Evolutionary conservation across 1,284 basidiomycete species (phyloP).

Genomic region (Fomitopsis betulina): DNA sequence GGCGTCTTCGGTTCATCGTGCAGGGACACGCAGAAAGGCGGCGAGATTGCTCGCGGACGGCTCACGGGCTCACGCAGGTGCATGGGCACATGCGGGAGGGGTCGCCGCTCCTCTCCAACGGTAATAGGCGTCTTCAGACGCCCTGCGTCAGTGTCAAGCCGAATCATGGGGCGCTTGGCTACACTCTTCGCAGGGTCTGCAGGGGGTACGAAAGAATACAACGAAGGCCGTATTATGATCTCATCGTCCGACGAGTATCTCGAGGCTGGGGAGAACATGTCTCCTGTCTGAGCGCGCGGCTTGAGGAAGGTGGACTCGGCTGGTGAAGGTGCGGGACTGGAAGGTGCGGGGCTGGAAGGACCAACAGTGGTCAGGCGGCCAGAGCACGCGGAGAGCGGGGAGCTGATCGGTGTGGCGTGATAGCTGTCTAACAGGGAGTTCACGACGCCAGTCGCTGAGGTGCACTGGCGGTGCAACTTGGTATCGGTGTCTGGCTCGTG

Average conservation of each 20-base stretch:
- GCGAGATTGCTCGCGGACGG: background rate
- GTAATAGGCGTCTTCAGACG: background rate
- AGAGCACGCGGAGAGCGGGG: slow-evolving; percentile 16
- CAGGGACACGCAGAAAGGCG: background rate
- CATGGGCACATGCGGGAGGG: background rate
- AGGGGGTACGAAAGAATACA: background rate
- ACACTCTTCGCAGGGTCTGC: background rate
- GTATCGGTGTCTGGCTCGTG: background rate
- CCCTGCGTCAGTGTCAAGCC: slow-evolving; percentile 2
- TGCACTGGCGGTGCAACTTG: slow-evolving; percentile 14
- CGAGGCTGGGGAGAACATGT: slow-evolving; percentile 20
- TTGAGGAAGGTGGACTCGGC: slow-evolving; percentile 3
- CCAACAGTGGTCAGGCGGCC: slow-evolving; percentile 14
- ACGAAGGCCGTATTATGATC: background rate
- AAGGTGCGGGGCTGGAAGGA: background rate
- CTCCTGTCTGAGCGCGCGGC: background rate
- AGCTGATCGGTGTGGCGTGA: slow-evolving; percentile 5
- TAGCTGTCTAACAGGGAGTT: slow-evolving; percentile 22
- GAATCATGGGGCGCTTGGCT: slow-evolving; percentile 2
- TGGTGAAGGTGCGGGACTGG: background rate
- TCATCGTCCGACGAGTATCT: slow-evolving; percentile 18
- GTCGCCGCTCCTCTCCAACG: background rate
- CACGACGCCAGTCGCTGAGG: slow-evolving; percentile 11
- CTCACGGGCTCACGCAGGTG: background rate
- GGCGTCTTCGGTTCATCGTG: background rate